Evolutionary conservation across 1,139 yeast genomes (phyloP).

Genomic region (Eremothecium coryli): DNA sequence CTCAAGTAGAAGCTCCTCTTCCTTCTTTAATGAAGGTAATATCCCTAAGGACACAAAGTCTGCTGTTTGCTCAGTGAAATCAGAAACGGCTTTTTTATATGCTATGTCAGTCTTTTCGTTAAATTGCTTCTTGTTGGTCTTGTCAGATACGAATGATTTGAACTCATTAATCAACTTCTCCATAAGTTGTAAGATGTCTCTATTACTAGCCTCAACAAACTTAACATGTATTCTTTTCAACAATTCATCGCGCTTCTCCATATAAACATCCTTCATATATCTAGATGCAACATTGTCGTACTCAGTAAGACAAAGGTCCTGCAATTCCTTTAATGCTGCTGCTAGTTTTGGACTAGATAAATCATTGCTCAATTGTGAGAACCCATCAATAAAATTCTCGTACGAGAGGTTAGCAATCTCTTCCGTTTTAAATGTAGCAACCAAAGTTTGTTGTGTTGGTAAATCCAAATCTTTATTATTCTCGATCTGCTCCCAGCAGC

Average conservation of each 20-base stretch:
- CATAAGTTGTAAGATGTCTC: slow-evolving; percentile 10
- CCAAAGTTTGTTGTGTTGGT: slow-evolving; percentile 92
- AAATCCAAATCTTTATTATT: slow-evolving; percentile 85
- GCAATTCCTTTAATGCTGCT: slow-evolving; percentile 35
- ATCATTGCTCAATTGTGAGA: slow-evolving; percentile 12
- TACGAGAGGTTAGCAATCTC: slow-evolving; percentile 48
- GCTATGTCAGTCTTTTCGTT: slow-evolving; percentile 22
- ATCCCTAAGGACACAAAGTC: slow-evolving; percentile 15
- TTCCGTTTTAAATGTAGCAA: slow-evolving; percentile 90
- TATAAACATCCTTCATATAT: slow-evolving; percentile 57
- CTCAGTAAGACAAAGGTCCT: slow-evolving; percentile 36
- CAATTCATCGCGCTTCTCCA: slow-evolving; percentile 48
- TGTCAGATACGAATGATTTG: slow-evolving; percentile 12
- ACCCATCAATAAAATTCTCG: slow-evolving; percentile 19
- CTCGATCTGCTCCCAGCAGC: slow-evolving; percentile 92
- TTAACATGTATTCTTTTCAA: slow-evolving; percentile 38
- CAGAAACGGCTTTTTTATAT: slow-evolving; percentile 4
- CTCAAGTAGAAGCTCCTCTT: slow-evolving; percentile 10
- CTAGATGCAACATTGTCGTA: slow-evolving; percentile 68
- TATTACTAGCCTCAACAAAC: slow-evolving; percentile 30
- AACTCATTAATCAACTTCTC: slow-evolving; percentile 11
- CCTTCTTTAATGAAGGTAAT: slow-evolving; percentile 12
- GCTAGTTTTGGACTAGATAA: slow-evolving; percentile 36
- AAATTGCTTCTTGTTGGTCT: slow-evolving; percentile 13
- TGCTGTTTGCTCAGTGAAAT: slow-evolving; percentile 10